phyloP scores from a whole-genome alignment of 1,284 basidiomycete genomes.

The Ganoderma multipileum region DNA sequence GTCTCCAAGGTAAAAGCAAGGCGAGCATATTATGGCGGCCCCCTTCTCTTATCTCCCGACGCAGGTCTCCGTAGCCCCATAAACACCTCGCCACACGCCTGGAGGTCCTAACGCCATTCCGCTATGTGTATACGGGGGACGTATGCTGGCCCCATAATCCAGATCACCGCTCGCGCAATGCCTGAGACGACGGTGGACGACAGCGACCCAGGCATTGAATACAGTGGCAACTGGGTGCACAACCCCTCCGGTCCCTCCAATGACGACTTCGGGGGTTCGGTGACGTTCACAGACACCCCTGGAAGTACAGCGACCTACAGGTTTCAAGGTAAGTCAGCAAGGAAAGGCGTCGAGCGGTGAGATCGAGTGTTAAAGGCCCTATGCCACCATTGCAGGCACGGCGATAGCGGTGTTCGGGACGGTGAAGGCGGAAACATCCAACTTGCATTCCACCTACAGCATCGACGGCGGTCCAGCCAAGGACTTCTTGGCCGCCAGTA shows the following conservation, averaged over 20 bases:
- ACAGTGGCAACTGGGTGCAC: constrained; percentile 6
- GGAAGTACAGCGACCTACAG: constrained; percentile 6
- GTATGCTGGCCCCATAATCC: background rate
- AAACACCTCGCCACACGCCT: background rate
- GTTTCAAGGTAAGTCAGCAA: constrained; percentile 10
- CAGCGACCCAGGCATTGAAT: background rate
- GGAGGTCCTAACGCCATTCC: too few relatives aligned
- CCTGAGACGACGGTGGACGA: background rate
- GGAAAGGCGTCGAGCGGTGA: background rate
- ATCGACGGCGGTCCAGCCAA: background rate
- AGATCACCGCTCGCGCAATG: background rate
- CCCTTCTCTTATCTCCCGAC: too few relatives aligned
- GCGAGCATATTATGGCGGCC: background rate
- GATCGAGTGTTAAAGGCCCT: background rate
- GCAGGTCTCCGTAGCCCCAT: too few relatives aligned
- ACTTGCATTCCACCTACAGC: constrained; percentile 5
- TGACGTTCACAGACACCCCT: constrained; percentile 13
- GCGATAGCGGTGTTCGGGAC: constrained; percentile 8
- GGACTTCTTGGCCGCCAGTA: background rate
- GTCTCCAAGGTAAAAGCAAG: background rate
- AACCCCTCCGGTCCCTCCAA: background rate
- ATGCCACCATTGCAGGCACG: background rate
- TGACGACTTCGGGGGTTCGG: constrained; percentile 9
- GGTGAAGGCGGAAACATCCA: constrained; percentile 2
- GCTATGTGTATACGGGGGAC: background rate